These are phyloP conservation scores for Aquilaria agallochum DNA, from an alignment of 441 rosid genomes.

Conservation along the genomic window DNA sequence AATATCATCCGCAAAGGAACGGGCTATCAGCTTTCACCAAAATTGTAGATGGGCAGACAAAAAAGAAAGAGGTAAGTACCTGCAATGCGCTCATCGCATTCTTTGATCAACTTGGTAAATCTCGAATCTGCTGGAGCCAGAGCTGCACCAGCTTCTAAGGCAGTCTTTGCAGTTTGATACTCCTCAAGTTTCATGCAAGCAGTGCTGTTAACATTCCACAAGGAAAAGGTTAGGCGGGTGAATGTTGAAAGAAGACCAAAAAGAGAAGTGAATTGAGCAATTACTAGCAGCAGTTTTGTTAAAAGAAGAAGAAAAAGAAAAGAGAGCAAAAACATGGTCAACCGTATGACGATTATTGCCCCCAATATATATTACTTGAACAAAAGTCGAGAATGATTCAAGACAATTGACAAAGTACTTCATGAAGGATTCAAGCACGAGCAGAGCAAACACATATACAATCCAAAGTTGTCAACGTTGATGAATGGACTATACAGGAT, in stretches of 20 bases:
- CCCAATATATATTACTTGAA: no score
- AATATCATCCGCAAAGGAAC: no score
- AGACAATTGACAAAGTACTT: no score
- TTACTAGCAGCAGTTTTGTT: no score
- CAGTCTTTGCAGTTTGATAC: conserved; percentile 72
- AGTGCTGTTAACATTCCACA: conserved; percentile 33
- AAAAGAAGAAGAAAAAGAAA: background rate
- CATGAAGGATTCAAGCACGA: background rate
- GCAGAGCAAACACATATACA: background rate
- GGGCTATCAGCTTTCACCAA: background rate
- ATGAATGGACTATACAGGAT: background rate
- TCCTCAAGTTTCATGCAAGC: conserved; percentile 88
- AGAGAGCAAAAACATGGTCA: no score
- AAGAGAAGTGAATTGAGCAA: background rate
- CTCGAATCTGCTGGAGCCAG: conserved; percentile 44
- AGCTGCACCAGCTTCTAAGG: conserved; percentile 61
- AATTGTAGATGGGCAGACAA: background rate
- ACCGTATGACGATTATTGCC: no score
- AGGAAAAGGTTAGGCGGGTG: background rate
- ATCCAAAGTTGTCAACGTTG: no score
- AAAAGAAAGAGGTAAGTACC: conserved; percentile 25
- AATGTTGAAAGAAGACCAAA: background rate
- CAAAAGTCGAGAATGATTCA: no score
- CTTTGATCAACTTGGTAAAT: conserved; percentile 56
- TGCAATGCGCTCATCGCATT: conserved; percentile 55